Percentiles rank a stretch among this genome's conserved stretches.
Conservation (phyloP, 1,284 basidiomycete genomes). For the Pseudozyma tsukubaensis region DNA sequence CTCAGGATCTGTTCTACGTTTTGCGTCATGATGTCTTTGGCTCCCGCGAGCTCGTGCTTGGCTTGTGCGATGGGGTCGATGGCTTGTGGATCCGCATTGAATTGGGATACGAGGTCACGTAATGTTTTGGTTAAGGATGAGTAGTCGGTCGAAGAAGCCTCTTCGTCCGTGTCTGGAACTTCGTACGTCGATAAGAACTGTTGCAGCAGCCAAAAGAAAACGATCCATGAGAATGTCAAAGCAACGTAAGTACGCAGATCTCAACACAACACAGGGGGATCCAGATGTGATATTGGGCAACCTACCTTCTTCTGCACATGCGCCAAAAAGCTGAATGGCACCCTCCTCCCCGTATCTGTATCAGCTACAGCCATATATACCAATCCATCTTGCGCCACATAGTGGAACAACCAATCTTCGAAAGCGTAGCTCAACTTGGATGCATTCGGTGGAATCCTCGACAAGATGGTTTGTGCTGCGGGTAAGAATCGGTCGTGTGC, state of each 20-base stretch:
- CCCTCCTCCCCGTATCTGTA: constrained; percentile 79
- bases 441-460: constrained; percentile 92
- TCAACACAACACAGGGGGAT: no score
- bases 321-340: constrained; percentile 92
- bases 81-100: constrained; percentile 87
- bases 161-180: constrained; percentile 4
- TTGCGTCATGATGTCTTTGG: constrained; percentile 93
- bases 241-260: no score
- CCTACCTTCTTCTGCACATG: constrained; percentile 82
- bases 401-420: constrained; percentile 90
- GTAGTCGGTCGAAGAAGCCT: constrained; percentile 22
- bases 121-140: constrained; percentile 34
- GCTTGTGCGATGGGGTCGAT: constrained; percentile 87
- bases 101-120: constrained; percentile 73
- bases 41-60: constrained; percentile 88
- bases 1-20: constrained; percentile 80
- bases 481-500: constrained; percentile 60
- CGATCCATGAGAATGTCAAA: no score
- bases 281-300: background rate
- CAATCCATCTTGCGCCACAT: constrained; percentile 74
- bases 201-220: background rate
- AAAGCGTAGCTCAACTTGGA: constrained; percentile 84
- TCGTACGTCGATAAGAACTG: constrained; percentile 50
- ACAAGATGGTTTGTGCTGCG: constrained; percentile 89
- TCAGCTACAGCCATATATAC: constrained; percentile 91